Base-by-base conservation (phyloP, 805 yeast genomes). In the Saccharomyces jurei region DNA sequence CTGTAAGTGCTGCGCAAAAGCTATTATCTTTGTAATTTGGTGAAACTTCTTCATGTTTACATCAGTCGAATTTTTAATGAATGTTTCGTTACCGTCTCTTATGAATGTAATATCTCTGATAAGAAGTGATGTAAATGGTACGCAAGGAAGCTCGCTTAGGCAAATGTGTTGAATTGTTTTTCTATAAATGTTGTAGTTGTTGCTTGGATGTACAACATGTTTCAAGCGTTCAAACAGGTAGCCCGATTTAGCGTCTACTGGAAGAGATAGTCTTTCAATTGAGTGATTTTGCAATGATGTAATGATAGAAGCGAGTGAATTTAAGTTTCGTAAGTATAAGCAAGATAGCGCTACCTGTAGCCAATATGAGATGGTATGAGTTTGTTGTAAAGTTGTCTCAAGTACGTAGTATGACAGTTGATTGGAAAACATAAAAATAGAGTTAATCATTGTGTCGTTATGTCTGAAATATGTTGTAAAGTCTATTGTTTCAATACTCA, bases 41-140 rank as follows among this genome's bases (percentile, higher is more conserved):
- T 78, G 76, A 63, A 84, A 84, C 65, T 87, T 87, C 65, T 86
- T 94, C 58, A 87, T 80, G 63, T 87, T 86, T 63, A 87, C 81
- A 17, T 17, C 13, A 58, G 85, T 73, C 52, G 73, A 74, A 26
- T 78, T 71, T 48, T 74, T 71, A 49, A 74, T 61, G 74, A 78
- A 74, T 5, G 74, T 68, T 57, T 82, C 80, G 64, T 87, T 87
- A n/a, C 94, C 92, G 60, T 87, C 95, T 51, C 83, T 79, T n/a
- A 86, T 81, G 71, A 87, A 86, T 0, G 91, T 86, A 62, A 87
- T 74, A 69, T 87, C 96, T 69, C 86, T 94, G 48, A 87, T 71
- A 66, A 85, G 87, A 52, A 87, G 71, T 49, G 86, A 83, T 54
- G 87, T 77, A 65, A 86, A 87, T 17, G 96, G 96, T 41, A 87